These are phyloP conservation scores for Citrus reticulata DNA, from an alignment of 345 rosid genomes.

Conservation along the genomic window DNA sequence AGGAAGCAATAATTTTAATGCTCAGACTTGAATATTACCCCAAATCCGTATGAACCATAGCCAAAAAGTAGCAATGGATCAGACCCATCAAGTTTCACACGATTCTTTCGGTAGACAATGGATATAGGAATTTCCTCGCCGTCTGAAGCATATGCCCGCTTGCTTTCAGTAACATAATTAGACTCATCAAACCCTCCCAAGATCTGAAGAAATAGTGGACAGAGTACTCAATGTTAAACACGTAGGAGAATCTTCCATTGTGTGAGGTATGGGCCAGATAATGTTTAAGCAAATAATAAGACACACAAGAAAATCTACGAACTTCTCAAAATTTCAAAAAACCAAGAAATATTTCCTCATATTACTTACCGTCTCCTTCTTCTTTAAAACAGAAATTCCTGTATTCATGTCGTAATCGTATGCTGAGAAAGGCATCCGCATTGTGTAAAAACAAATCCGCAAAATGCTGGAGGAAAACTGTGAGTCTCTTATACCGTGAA, in stretches of 20 bases:
- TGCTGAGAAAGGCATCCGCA: constrained; percentile 74
- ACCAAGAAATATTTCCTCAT: not conserved
- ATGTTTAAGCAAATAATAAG: not conserved
- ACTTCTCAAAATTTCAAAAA: not conserved
- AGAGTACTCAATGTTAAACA: constrained; percentile 1
- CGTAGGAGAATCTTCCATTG: not conserved
- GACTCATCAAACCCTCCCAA: constrained; percentile 81
- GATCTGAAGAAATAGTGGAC: constrained; percentile 39
- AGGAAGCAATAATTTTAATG: not conserved
- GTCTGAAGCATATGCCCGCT: constrained; percentile 84
- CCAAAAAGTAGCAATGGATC: constrained; percentile 78
- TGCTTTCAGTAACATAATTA: constrained; percentile 71
- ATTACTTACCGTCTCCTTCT: constrained; percentile 66
- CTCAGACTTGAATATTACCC: constrained; percentile 43
- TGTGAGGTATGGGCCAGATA: not conserved
- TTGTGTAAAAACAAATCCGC: constrained; percentile 68
- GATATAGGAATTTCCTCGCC: constrained; percentile 84
- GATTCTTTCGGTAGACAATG: constrained; percentile 55
- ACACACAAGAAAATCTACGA: not conserved
- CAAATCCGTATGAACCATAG: constrained; percentile 72
- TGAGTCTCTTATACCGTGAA: constrained; percentile 39
- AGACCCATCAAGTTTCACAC: constrained; percentile 79
- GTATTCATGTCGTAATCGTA: constrained; percentile 76
- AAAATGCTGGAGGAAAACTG: constrained; percentile 63
- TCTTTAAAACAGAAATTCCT: constrained; percentile 69